Evolutionary conservation across 306 rosid species (phyloP).

Genomic region (Inga oerstediana): DNA sequence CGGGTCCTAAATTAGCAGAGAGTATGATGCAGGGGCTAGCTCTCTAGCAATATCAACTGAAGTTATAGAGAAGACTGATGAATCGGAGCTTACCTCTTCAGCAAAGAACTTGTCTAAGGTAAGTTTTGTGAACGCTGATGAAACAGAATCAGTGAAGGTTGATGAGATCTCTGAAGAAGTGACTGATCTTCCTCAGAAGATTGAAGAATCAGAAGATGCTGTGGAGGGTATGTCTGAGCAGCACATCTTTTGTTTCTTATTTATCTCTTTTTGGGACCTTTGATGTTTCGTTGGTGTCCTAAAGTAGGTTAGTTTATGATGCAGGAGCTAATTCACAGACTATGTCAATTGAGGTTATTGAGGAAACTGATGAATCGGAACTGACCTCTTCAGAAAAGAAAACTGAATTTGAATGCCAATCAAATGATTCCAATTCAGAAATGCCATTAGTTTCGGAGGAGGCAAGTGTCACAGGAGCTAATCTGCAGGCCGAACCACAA

Average conservation of each 20-base stretch:
- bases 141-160: conserved; percentile 27
- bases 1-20: not conserved
- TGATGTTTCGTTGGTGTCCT: not conserved
- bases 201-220: conserved; percentile 29
- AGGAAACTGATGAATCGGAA: conserved; percentile 40
- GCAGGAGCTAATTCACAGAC: conserved; percentile 35
- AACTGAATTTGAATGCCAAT: not conserved
- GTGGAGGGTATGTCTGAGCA: conserved; percentile 35
- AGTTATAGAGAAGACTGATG: conserved; percentile 32
- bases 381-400: conserved; percentile 33
- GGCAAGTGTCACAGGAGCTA: not conserved
- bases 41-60: conserved; percentile 24
- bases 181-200: conserved; percentile 26
- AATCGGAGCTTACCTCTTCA: conserved; percentile 8
- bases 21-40: conserved; percentile 41
- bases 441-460: not conserved
- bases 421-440: conserved; percentile 14
- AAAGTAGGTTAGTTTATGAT: not conserved
- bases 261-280: not conserved
- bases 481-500: conserved; percentile 11
- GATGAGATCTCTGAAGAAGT: conserved; percentile 48
- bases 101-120: conserved; percentile 58
- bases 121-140: conserved; percentile 39
- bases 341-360: not conserved
- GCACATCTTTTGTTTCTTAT: not conserved